These are phyloP conservation scores for Colletotrichum theobromicola DNA, from an alignment of 2,329 filamentous ascomycete species.

Conservation along the genomic window DNA sequence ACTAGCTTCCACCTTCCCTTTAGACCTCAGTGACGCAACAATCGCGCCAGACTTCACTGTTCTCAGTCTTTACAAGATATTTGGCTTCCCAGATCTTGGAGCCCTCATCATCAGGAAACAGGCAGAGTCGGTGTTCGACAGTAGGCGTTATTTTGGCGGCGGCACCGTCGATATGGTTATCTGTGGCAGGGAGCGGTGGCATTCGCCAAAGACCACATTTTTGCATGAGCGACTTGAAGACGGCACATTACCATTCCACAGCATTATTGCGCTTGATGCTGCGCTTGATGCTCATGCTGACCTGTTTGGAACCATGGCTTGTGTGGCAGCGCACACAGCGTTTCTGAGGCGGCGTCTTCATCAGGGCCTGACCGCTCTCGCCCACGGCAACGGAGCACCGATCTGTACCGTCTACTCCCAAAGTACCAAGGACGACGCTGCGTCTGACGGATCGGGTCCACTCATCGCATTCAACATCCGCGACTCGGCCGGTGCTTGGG, in stretches of 20 bases:
- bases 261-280: slow-evolving; percentile 79
- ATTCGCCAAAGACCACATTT: slow-evolving; percentile 73
- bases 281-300: slow-evolving; percentile 73
- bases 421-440: background rate
- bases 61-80: slow-evolving; percentile 96
- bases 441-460: slow-evolving; percentile 64
- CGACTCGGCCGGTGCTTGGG: slow-evolving; percentile 72
- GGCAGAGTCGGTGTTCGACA: slow-evolving; percentile 66
- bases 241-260: slow-evolving; percentile 90
- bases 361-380: slow-evolving; percentile 60
- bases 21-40: slow-evolving; percentile 69
- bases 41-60: slow-evolving; percentile 83
- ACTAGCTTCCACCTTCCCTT: slow-evolving; percentile 74
- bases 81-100: slow-evolving; percentile 92
- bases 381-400: slow-evolving; percentile 70
- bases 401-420: slow-evolving; percentile 72
- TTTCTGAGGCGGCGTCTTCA: slow-evolving; percentile 67
- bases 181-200: slow-evolving; percentile 79
- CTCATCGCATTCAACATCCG: slow-evolving; percentile 84
- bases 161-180: slow-evolving; percentile 93
- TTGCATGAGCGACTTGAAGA: slow-evolving; percentile 89
- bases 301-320: slow-evolving; percentile 74
- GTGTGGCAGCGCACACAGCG: slow-evolving; percentile 73
- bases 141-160: slow-evolving; percentile 86
- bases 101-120: slow-evolving; percentile 81